Base-by-base conservation (phyloP, 2,329 filamentous ascomycete species). In the Trichophyton schoenleinii region DNA sequence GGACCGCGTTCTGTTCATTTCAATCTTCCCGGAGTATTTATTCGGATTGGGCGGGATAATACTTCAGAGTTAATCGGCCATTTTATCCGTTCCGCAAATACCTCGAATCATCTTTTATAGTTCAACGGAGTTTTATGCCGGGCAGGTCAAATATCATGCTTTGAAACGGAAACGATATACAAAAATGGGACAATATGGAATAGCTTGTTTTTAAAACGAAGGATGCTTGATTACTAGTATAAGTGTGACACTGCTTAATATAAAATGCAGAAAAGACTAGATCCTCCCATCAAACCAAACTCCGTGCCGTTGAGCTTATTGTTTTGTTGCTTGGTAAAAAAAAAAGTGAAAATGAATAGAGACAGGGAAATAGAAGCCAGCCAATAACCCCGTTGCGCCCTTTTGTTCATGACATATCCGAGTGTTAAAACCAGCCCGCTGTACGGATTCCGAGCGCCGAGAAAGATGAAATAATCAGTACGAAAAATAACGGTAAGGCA, bases 1-100 rank as follows among this genome's bases (percentile, higher is more conserved):
- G 3, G 28, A 34, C 8, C 48, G 28, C 31, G 15, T 60, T 57
- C 31, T 18, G 31, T 20, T 55, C 59, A 3, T 49, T 55, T 55
- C 18, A 25, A 25, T 52, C 46, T 25, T 55, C 52, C 28, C 28
- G 49, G 49, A 55, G 28, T 34, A 31, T 36, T 55, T 28, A 22
- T 55, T 55, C 31, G 52, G 52, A 55, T 55, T 55, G 52, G 52
- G 52, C 22, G 52, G 52, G 52, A 55, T 55, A 55, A 55, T 55
- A 20, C 52, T 36, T 36, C 52, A 36, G 28, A 55, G 11, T 55
- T 55, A 55, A 55, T 55, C 52, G 28, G n/a, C 52, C 28, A 34
- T 55, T 55, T 36, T 28, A 55, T 55, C 52, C 25, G 52, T 34
- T 36, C n/a, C 31, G 25, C 52, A 15, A 36, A 55, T 36, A 18